Percentiles rank a stretch among this genome's conserved stretches.
These are phyloP conservation scores for Camellia lanceoleosa DNA, from an alignment of 148 eudicot species.

Conservation along the genomic window DNA sequence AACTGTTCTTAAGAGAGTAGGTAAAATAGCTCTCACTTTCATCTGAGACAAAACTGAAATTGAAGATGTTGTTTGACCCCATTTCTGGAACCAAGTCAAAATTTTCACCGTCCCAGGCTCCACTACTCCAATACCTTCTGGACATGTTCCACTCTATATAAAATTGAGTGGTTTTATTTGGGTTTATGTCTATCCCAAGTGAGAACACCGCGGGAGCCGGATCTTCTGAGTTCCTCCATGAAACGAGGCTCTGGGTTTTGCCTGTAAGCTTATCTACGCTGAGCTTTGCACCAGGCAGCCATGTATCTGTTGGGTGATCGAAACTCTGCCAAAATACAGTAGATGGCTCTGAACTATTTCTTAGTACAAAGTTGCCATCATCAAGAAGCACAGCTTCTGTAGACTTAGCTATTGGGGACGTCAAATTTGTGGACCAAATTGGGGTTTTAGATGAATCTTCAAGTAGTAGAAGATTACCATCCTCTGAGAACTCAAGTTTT, in stretches of 20 bases:
- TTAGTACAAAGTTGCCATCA: constrained; percentile 24
- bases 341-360: constrained; percentile 11
- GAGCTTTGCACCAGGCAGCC: constrained; percentile 25
- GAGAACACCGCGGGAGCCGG: constrained; percentile 22
- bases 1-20: background rate
- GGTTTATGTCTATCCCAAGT: constrained; percentile 10
- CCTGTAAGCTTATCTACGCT: background rate
- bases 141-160: constrained; percentile 16
- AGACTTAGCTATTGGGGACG: background rate
- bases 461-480: constrained; percentile 13
- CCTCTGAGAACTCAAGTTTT: constrained; percentile 7
- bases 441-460: background rate
- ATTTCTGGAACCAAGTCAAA: constrained; percentile 12
- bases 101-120: constrained; percentile 4
- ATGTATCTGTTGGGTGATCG: constrained; percentile 24
- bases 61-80: background rate
- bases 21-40: constrained; percentile 14
- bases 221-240: constrained; percentile 22
- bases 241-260: background rate
- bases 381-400: constrained; percentile 25
- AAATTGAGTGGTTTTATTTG: background rate
- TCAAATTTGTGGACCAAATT: constrained; percentile 12
- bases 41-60: constrained; percentile 12
- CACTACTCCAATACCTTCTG: constrained; percentile 19
- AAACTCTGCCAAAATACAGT: constrained; percentile 26